Conservation (phyloP, 23 red algal genomes). For the Cyanidium caldarium region DNA sequence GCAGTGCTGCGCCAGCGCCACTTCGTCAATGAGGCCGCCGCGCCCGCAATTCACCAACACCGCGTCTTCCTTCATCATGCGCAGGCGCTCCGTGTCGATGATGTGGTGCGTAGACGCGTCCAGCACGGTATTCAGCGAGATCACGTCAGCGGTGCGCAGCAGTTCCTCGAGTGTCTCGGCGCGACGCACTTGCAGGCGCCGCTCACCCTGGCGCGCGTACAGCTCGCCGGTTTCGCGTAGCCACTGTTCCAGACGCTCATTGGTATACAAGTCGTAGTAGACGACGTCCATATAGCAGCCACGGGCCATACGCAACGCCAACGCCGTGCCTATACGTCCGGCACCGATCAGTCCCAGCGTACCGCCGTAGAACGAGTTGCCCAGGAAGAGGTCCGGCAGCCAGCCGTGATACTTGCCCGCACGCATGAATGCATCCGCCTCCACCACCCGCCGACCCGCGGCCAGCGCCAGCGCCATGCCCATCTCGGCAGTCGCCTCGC, state of each 20-base stretch:
- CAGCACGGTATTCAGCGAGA: slow-evolving; percentile 9
- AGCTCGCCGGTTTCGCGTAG: slow-evolving; percentile 11
- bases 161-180: slow-evolving; percentile 13
- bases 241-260: slow-evolving; percentile 10
- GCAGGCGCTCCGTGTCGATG: slow-evolving; percentile 12
- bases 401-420: slow-evolving; percentile 12
- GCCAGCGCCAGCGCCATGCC: slow-evolving; percentile 2
- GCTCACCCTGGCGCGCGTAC: slow-evolving; percentile 1
- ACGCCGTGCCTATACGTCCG: slow-evolving; percentile 8
- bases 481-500: slow-evolving; percentile 23
- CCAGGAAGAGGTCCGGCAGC: slow-evolving; percentile 19
- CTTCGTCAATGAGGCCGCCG: slow-evolving; percentile 11
- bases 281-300: slow-evolving; percentile 7
- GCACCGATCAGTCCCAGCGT: slow-evolving; percentile 14
- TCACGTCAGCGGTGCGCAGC: slow-evolving; percentile 9
- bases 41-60: slow-evolving; percentile 15
- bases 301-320: slow-evolving; percentile 1
- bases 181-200: neutral
- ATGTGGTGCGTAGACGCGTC: slow-evolving; percentile 16
- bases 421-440: slow-evolving; percentile 4
- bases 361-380: neutral
- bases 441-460: neutral
- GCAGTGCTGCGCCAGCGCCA: slow-evolving; percentile 14
- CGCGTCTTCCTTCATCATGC: slow-evolving; percentile 13
- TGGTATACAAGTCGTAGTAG: slow-evolving; percentile 17